Percentiles rank a stretch among this genome's conserved stretches.
phyloP scores from a whole-genome alignment of 441 rosid species.

The Bruguiera hainesii region DNA sequence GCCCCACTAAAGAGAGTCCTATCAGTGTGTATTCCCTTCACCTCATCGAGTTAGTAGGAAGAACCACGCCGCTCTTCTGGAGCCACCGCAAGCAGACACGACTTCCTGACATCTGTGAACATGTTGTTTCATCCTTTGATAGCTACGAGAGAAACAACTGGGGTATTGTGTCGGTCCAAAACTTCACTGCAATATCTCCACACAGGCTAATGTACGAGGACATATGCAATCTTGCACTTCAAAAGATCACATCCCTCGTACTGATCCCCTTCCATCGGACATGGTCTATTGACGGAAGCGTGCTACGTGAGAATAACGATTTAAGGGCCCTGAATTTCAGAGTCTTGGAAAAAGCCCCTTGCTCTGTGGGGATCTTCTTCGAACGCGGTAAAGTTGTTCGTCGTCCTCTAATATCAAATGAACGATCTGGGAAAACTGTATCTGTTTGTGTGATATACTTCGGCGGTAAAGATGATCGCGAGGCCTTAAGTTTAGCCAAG shows the following conservation, averaged over 20 bases:
- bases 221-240: conserved; percentile 39
- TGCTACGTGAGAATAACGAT: conserved; percentile 18
- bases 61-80: conserved; percentile 36
- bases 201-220: conserved; percentile 37
- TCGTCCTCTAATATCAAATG: neutral
- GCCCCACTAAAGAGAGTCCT: conserved; percentile 32
- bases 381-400: conserved; percentile 29
- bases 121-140: conserved; percentile 29
- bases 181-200: conserved; percentile 39
- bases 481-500: conserved; percentile 37
- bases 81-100: conserved; percentile 30
- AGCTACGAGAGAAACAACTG: conserved; percentile 21
- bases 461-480: conserved; percentile 43
- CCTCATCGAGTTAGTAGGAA: conserved; percentile 45
- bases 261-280: conserved; percentile 41
- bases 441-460: conserved; percentile 31
- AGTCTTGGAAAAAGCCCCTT: conserved; percentile 50
- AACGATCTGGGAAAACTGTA: neutral
- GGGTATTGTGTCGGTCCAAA: conserved; percentile 15
- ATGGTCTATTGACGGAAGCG: conserved; percentile 29
- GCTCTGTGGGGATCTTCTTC: conserved; percentile 52
- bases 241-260: conserved; percentile 26
- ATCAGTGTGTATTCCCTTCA: conserved; percentile 40
- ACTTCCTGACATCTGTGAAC: conserved; percentile 13
- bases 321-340: conserved; percentile 31